Evolutionary conservation across 2,329 filamentous ascomycete species (phyloP), one percentile per base, ranked within the genome.

Genomic region (Thielaviopsis ethacetica): DNA sequence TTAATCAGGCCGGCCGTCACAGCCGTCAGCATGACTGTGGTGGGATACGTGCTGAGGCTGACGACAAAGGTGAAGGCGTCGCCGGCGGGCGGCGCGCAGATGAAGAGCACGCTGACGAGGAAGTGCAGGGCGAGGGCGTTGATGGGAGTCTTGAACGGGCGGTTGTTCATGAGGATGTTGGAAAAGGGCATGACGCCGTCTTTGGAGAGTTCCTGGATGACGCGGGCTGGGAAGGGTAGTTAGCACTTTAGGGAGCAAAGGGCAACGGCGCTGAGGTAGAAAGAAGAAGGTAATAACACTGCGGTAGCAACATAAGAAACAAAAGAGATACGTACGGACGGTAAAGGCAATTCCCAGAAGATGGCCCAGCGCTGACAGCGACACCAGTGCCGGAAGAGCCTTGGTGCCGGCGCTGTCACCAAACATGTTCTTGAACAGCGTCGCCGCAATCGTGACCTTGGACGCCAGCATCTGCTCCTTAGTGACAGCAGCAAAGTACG

Each of bases 51-150:
- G 64, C 74, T 77, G 53, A 83, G 67, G 62, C 81, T 78, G 55
- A 80, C 73, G 49, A 83, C 76, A 65, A 87, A 87, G 68, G 82
- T 83, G 68, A 86, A 87, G 0, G 83, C 83, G 17, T 83, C 77
- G 0, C 83, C 84, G 0, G 82, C 78, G 0, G 84, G 84, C 1
- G 83, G 83, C 0, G 82, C 83, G 3, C 86, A 68, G 34, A 88
- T 76, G 13, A 86, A 75, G 52, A 87, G 75, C 60, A 84, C 73
- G 0, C 82, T 84, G 3, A 86, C 75, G 13, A 84, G 65, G 76
- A 81, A 86, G 66, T 87, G 83, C 17, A 86, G 73, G 63, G 86
- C 79, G 5, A 83, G 70, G 54, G 19, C 1, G 17, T 5, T 47
- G 9, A 56, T 13, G 30, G 84, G 84, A 0, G 84, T 77, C 59